phyloP scores from a whole-genome alignment of 495 filamentous ascomycete genomes.

The Annulohypoxylon moriforme region DNA sequence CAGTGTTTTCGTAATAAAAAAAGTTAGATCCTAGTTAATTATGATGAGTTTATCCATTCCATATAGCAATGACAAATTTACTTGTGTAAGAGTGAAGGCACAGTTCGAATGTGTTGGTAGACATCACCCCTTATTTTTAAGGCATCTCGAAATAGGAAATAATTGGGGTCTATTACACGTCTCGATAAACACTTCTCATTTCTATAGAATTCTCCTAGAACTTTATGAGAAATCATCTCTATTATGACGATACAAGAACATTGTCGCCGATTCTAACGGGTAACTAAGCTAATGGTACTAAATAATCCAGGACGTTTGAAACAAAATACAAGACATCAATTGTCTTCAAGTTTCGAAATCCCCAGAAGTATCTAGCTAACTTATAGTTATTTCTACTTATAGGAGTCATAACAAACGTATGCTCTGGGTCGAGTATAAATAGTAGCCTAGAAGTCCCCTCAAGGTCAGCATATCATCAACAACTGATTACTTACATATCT shows the following conservation, averaged over 20 bases:
- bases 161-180: not conserved
- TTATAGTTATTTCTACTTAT: not conserved
- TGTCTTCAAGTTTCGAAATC: not conserved
- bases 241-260: not conserved
- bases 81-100: not conserved
- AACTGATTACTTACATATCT: not conserved
- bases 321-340: not conserved
- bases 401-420: not conserved
- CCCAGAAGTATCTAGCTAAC: not conserved
- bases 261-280: conserved; percentile 2
- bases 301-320: not conserved
- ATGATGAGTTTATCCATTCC: conserved; percentile 24
- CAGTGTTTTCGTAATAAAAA: conserved; percentile 33
- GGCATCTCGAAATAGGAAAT: not conserved
- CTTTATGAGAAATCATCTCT: too few species aligned
- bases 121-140: not conserved
- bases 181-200: too few species aligned
- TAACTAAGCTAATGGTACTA: not conserved
- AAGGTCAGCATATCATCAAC: not conserved
- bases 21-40: conserved; percentile 32
- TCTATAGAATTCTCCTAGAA: too few species aligned
- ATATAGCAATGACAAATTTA: conserved; percentile 26
- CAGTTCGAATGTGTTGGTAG: not conserved
- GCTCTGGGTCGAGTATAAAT: not conserved
- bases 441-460: not conserved